Evolutionary conservation across 2,329 filamentous ascomycete species (phyloP), one percentile per base, ranked within the genome.

Genomic region (Aspergillus neotritici): DNA sequence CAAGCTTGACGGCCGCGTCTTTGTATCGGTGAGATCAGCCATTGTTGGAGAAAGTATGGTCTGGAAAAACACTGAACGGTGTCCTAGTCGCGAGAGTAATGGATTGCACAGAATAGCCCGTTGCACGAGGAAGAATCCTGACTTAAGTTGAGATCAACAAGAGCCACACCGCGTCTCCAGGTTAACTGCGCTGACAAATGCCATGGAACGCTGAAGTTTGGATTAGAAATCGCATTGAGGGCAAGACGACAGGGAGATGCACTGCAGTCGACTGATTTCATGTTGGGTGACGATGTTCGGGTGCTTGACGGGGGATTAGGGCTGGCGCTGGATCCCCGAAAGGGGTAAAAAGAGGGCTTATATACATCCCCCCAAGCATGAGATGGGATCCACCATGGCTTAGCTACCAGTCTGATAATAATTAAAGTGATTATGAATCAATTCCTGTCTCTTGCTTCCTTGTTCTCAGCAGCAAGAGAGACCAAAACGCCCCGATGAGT

Each of bases 261-360:
- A 10, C 15, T 15, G 4, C 33, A 34, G n/a, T 35, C 7, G 4
- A 16, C 14, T 16, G 33, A 6, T 17, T 28, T 10, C 17, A 37
- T 14, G 5, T 28, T 10, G 8, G 28, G 34, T 6, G 33, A 37
- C 2, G 8, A 5, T 16, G 34, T 16, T 37, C 34, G 34, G 34
- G 34, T 37, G 12, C 16, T 37, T 37, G 34, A 37, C 34, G 34
- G 34, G 17, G 16, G 16, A 21, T 37, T 37, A 37, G 34, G 34
- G 34, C 16, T 37, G 16, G 12, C 3, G 5, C 17, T 12, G 34
- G 14, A 13, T 37, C 5, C 11, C 14, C 14, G 34, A 17, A 17
- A 37, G 4, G 17, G 17, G 14, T 37, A 37, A 21, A 28, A 25
- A 25, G 7, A 37, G 34, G n/a, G 34, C n/a, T 15, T 11, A 12